A percentile compares a stretch with the other conserved stretches of the same genome.
Evolutionary conservation across 805 yeast species (phyloP).

Genomic region (Kuraishia cidri): DNA sequence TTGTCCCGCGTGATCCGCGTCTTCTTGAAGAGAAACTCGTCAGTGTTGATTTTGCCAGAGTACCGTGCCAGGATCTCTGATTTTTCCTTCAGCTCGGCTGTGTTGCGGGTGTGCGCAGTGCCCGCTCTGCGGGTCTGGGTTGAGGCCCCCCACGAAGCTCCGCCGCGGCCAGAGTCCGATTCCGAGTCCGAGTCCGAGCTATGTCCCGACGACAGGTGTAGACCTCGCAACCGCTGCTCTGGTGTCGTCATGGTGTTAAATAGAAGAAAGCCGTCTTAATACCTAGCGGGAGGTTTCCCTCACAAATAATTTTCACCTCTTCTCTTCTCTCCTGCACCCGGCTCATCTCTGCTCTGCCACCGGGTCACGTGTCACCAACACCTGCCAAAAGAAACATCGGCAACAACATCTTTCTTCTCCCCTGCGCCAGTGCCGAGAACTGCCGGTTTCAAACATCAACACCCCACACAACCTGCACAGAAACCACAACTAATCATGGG

Average conservation of each 20-base stretch:
- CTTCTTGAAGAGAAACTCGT: constrained; percentile 42
- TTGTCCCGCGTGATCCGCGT: constrained; percentile 67
- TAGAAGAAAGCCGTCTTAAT: too few relatives aligned
- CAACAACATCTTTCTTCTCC: too few relatives aligned
- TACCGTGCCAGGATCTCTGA: constrained; percentile 50
- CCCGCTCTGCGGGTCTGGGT: background rate
- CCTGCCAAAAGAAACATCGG: too few relatives aligned
- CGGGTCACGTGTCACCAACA: too few relatives aligned
- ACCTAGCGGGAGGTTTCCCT: too few relatives aligned
- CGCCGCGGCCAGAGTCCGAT: background rate
- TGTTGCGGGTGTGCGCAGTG: background rate
- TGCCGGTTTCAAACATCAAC: too few relatives aligned
- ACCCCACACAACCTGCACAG: background rate
- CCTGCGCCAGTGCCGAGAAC: too few relatives aligned
- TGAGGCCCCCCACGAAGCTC: background rate
- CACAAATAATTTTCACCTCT: too few relatives aligned
- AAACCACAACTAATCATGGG: background rate
- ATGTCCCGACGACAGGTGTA: background rate
- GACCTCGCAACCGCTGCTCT: too few relatives aligned
- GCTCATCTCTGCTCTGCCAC: too few relatives aligned
- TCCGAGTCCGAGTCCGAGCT: constrained; percentile 2
- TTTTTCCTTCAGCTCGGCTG: constrained; percentile 20
- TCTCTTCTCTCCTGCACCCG: too few relatives aligned
- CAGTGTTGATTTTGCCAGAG: constrained; percentile 57
- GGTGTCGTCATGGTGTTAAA: too few relatives aligned